Evolutionary conservation across 805 yeast genomes (phyloP), one percentile per base, ranked within the genome.

Genomic region (Wickerhamomyces ciferrii): DNA sequence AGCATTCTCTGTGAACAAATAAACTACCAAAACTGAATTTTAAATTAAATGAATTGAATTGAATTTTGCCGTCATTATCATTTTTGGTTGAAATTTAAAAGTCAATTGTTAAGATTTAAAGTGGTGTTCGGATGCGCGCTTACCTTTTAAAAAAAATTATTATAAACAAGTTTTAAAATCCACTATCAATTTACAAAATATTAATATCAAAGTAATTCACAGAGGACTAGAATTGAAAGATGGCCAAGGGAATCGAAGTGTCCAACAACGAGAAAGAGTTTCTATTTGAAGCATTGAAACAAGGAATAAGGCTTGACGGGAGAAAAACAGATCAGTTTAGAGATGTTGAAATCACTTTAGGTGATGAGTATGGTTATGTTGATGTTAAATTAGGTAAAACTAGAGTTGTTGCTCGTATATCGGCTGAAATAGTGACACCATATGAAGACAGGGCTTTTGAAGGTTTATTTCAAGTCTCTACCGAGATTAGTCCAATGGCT

Each of bases 381-480:
- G 88, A 87, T 54, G 83, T 92, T 3, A 68, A 66, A 15, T 72
- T 90, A 62, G 98, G 98, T 0, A 70, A 77, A 35, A 91, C 98
- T 48, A 65, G 78, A 54, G 76, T 87, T 11, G 75, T 83, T 1
- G 89, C 80, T 4, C 73, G 87, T 46, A 82, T 92, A 5, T 80
- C 90, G 17, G 85, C 95, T 11, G 83, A 80, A 44, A 81, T 94
- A 14, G 74, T 79, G 4, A 77, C 79, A 48, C 99, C 99, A 0
- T 84, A 75, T 52, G 96, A 89, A 43, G 96, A 91, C 54, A 74
- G 96, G 45, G 97, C 97, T 0, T 92, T 88, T 61, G 99, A 94
- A 65, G 99, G 99, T 1, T 58, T 86, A 4, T 90, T 94, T 61
- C 72, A 77, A 21, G 90, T 94, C 14, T 79, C 85, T 43, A 86